Evolutionary conservation across 2,329 filamentous ascomycete genomes (phyloP).

Genomic region (Xylariaceae sp.): DNA sequence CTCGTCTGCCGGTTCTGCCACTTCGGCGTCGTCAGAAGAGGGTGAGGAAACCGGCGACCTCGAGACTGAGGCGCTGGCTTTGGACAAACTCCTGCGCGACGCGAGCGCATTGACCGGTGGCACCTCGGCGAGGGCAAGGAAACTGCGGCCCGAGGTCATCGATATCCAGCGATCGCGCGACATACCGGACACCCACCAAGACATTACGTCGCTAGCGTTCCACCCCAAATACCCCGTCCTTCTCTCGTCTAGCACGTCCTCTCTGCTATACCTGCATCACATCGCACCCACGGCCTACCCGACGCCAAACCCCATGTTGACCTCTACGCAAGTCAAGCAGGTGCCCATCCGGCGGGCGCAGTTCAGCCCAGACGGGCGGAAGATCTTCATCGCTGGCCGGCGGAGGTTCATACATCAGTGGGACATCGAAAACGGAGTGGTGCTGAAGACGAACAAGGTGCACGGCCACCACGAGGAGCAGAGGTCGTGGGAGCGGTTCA

Average conservation of each 20-base stretch:
- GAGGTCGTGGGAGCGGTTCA: constrained; percentile 85
- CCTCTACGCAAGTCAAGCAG: constrained; percentile 77
- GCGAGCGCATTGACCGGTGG: constrained; percentile 59
- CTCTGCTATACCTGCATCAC: constrained; percentile 84
- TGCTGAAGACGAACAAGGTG: constrained; percentile 76
- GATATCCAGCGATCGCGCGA: constrained; percentile 88
- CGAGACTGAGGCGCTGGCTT: constrained; percentile 63
- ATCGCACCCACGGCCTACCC: constrained; percentile 69
- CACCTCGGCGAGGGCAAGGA: constrained; percentile 54
- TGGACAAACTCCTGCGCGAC: constrained; percentile 75
- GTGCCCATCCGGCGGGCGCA: constrained; percentile 80
- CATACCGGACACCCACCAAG: constrained; percentile 71
- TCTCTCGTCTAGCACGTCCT: constrained; percentile 80
- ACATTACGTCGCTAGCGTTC: constrained; percentile 79
- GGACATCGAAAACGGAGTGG: constrained; percentile 74
- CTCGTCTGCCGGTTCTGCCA: constrained; percentile 44
- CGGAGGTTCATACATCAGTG: constrained; percentile 91
- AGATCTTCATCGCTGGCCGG: constrained; percentile 83
- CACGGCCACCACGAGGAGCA: constrained; percentile 76
- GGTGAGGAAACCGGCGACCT: constrained; percentile 41
- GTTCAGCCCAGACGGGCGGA: constrained; percentile 68
- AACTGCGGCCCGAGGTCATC: constrained; percentile 78
- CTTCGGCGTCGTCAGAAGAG: constrained; percentile 26
- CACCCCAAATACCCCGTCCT: constrained; percentile 85
- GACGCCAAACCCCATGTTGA: constrained; percentile 81